These are phyloP conservation scores for Halophytophthora polymorphica DNA, from an alignment of 352 stramenopile species.

Conservation along the genomic window DNA sequence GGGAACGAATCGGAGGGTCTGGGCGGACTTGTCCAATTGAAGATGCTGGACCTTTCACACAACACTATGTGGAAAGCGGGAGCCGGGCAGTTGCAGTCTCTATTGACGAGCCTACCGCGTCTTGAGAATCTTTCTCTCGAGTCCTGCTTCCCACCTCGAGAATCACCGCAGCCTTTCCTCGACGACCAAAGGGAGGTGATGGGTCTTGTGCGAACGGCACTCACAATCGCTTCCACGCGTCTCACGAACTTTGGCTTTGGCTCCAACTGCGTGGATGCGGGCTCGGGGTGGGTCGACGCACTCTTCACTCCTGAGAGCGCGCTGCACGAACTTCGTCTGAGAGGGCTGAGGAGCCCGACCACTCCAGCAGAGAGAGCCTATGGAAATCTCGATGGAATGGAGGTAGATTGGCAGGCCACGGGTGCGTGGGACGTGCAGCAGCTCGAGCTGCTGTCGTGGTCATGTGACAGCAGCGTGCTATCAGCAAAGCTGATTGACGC, in stretches of 20 bases:
- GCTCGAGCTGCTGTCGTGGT: constrained; percentile 36
- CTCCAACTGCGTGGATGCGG: constrained; percentile 42
- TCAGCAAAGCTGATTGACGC: constrained; percentile 31
- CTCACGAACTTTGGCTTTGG: constrained; percentile 51
- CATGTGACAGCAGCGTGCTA: constrained; percentile 6
- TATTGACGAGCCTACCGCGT: constrained; percentile 33
- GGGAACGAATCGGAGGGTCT: constrained; percentile 6
- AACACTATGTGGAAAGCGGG: constrained; percentile 54
- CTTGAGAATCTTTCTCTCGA: constrained; percentile 49
- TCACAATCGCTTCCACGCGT: constrained; percentile 33
- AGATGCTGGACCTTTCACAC: constrained; percentile 64
- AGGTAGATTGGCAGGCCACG: constrained; percentile 19
- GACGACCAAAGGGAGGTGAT: constrained; percentile 7
- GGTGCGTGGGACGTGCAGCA: constrained; percentile 49
- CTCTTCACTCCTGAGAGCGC: constrained; percentile 52
- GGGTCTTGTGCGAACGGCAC: constrained; percentile 25
- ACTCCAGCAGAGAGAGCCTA: neutral
- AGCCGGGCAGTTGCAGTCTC: constrained; percentile 28
- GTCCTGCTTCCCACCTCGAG: constrained; percentile 43
- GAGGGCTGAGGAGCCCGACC: constrained; percentile 11
- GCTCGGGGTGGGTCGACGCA: constrained; percentile 48
- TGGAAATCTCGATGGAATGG: constrained; percentile 11
- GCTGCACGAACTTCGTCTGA: constrained; percentile 33
- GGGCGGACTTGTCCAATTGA: constrained; percentile 29
- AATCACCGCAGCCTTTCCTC: neutral